These are phyloP conservation scores for Penstemon newberryi DNA, from an alignment of 257 asterid genomes.

Conservation along the genomic window DNA sequence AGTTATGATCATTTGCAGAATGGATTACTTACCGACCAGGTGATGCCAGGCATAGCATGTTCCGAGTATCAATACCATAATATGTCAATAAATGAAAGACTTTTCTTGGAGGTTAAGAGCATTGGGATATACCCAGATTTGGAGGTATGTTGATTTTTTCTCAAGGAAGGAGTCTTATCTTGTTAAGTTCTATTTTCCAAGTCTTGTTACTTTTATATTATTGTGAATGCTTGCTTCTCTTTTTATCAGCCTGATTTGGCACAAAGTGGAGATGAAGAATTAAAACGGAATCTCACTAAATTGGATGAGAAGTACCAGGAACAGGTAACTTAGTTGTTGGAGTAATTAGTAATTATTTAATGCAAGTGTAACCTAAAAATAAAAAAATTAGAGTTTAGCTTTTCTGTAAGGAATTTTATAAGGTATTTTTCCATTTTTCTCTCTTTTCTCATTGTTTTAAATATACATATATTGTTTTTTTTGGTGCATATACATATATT, in stretches of 20 bases:
- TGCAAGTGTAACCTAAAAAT: no score
- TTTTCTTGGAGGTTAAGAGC: slow-evolving; percentile 69
- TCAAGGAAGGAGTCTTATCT: slow-evolving; percentile 13
- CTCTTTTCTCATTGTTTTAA: neutral
- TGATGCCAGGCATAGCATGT: slow-evolving; percentile 43
- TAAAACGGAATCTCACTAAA: slow-evolving; percentile 51
- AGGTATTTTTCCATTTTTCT: slow-evolving; percentile 1
- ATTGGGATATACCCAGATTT: slow-evolving; percentile 79
- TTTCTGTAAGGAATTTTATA: slow-evolving; percentile 13
- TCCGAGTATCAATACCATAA: slow-evolving; percentile 63
- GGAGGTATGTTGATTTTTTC: slow-evolving; percentile 54
- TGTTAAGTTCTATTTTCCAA: slow-evolving; percentile 24
- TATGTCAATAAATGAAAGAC: slow-evolving; percentile 72
- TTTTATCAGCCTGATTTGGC: slow-evolving; percentile 44
- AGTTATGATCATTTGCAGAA: slow-evolving; percentile 45
- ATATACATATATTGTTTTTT: neutral
- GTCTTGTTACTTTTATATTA: slow-evolving; percentile 11
- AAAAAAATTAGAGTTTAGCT: neutral
- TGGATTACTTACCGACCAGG: slow-evolving; percentile 43
- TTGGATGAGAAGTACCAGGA: slow-evolving; percentile 64
- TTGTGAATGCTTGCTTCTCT: slow-evolving; percentile 28
- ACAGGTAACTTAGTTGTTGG: slow-evolving; percentile 49
- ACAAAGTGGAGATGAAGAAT: slow-evolving; percentile 66
- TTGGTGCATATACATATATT: neutral
- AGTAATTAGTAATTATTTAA: neutral